These are phyloP conservation scores for Deuterostichococcus epilithicus DNA, from an alignment of 139 green algal species.

Conservation along the genomic window DNA sequence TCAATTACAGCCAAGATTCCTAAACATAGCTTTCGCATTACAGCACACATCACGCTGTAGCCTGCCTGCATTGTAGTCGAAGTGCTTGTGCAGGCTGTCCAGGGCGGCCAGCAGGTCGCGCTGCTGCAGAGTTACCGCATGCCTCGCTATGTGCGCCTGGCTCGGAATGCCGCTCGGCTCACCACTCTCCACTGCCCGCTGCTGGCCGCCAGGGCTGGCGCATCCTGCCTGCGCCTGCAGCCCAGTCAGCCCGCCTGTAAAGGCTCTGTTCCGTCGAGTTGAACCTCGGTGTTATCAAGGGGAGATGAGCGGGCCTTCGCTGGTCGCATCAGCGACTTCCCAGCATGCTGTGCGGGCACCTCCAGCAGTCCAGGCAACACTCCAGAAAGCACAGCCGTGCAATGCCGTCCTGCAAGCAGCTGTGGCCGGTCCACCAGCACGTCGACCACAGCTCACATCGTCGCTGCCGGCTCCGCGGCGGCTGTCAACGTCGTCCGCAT, in stretches of 20 bases:
- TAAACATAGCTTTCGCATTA: no score
- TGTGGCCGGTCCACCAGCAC: no score
- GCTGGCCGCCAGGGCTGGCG: conserved; percentile 3
- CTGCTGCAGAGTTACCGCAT: conserved; percentile 23
- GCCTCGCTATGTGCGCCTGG: conserved; percentile 3
- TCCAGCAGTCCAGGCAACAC: no score
- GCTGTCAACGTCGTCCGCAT: no score
- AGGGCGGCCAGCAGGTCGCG: conserved; percentile 31
- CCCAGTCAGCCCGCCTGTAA: not conserved
- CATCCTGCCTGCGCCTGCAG: not conserved
- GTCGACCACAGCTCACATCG: no score
- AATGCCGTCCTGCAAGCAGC: no score
- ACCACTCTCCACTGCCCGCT: not conserved
- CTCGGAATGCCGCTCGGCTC: no score
- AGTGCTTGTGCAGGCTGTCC: conserved; percentile 29
- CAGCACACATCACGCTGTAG: not conserved
- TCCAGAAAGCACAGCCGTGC: no score
- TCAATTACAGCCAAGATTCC: no score
- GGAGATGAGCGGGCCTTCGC: not conserved
- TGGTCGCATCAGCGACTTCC: not conserved
- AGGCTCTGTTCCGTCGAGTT: not conserved
- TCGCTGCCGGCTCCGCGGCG: no score
- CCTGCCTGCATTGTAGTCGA: conserved; percentile 10
- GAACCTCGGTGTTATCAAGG: not conserved
- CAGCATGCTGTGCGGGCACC: no score